These are phyloP conservation scores for Peronospora destructor DNA, from an alignment of 352 stramenopile genomes.

Conservation along the genomic window DNA sequence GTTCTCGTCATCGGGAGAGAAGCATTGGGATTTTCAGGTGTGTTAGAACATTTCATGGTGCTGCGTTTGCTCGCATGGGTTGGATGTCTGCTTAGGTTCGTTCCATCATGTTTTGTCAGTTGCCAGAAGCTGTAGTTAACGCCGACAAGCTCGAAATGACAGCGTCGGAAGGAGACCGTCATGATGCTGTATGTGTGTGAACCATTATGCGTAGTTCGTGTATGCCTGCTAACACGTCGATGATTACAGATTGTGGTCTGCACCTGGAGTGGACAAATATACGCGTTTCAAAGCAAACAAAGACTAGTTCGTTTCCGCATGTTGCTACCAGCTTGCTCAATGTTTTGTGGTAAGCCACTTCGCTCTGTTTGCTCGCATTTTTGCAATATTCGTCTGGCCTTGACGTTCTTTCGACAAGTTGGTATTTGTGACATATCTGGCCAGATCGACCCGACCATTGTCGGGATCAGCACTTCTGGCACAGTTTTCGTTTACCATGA, in stretches of 20 bases:
- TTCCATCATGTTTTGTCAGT: conserved; percentile 14
- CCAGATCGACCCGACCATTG: conserved; percentile 36
- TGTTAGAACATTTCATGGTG: not conserved
- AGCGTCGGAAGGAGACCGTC: conserved; percentile 15
- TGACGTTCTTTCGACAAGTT: conserved; percentile 15
- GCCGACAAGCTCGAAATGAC: conserved; percentile 44
- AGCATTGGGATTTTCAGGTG: conserved; percentile 46
- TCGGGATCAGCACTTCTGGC: conserved; percentile 61
- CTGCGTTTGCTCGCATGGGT: not conserved
- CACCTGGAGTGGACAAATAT: conserved; percentile 66
- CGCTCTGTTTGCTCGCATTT: not conserved
- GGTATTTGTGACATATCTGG: conserved; percentile 28
- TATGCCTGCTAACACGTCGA: not conserved
- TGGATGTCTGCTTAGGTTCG: not conserved
- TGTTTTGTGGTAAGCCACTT: conserved; percentile 53
- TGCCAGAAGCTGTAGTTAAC: conserved; percentile 46
- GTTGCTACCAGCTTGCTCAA: conserved; percentile 44
- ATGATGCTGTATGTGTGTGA: conserved; percentile 27
- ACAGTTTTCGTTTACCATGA: conserved; percentile 55
- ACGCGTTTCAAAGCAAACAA: conserved; percentile 37
- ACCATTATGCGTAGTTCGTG: not conserved
- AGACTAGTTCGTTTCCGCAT: conserved; percentile 56
- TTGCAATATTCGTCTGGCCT: not conserved
- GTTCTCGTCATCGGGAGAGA: conserved; percentile 31
- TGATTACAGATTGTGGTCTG: conserved; percentile 49